These are phyloP conservation scores for Pythium vanterpoolii DNA, from an alignment of 352 stramenopile species.

Conservation along the genomic window DNA sequence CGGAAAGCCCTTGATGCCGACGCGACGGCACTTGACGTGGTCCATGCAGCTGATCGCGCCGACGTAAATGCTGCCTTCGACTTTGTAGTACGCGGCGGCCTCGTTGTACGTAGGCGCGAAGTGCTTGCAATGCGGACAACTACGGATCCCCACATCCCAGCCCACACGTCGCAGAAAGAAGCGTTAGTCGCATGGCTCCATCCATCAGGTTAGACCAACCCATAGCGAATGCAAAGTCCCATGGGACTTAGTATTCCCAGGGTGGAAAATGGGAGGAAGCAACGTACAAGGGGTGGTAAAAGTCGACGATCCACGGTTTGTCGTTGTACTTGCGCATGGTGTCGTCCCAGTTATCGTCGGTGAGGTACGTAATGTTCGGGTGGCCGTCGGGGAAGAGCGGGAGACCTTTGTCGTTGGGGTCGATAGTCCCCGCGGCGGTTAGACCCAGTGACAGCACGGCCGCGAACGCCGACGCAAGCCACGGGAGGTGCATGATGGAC, in stretches of 20 bases:
- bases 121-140: conserved; percentile 78
- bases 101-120: conserved; percentile 68
- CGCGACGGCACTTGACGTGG: conserved; percentile 77
- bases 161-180: neutral
- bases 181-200: neutral
- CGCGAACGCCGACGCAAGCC: neutral
- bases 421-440: conserved; percentile 22
- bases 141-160: neutral
- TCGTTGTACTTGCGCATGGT: conserved; percentile 60
- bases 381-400: conserved; percentile 78
- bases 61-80: conserved; percentile 59
- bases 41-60: conserved; percentile 85
- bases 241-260: too few relatives aligned
- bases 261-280: neutral
- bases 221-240: too few relatives aligned
- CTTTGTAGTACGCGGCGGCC: conserved; percentile 72
- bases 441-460: neutral
- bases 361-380: conserved; percentile 85
- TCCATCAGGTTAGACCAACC: too few relatives aligned
- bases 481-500: conserved; percentile 21
- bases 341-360: conserved; percentile 78
- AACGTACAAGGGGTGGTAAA: conserved; percentile 84
- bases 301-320: conserved; percentile 82
- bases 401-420: conserved; percentile 72
- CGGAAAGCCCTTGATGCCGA: conserved; percentile 78